Percentiles rank a stretch among this genome's conserved stretches.
phyloP scores from a whole-genome alignment of 225 moss, liverwort and hornwort species.

The Physcomitrium patens region DNA sequence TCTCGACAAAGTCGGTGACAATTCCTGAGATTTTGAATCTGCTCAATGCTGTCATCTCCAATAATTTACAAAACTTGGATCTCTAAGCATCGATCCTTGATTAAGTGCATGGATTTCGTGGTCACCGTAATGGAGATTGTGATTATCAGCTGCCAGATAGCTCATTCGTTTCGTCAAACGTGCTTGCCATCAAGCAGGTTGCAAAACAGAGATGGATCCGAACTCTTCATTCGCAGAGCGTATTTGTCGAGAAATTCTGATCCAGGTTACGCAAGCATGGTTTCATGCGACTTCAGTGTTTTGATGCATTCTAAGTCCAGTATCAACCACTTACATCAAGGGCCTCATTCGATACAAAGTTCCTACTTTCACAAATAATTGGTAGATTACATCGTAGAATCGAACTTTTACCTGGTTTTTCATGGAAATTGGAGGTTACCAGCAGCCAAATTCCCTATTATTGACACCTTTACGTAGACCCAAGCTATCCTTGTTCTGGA shows the following conservation, averaged over 20 bases:
- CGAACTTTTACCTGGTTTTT: not conserved
- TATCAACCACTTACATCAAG: not conserved
- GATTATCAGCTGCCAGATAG: not conserved
- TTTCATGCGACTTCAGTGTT: not conserved
- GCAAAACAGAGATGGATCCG: constrained; percentile 22
- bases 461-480: not conserved
- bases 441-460: not conserved
- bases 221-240: constrained; percentile 7
- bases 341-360: not conserved
- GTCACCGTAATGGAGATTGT: not conserved
- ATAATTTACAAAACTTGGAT: not conserved
- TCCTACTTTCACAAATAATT: not conserved
- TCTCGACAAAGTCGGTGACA: no score
- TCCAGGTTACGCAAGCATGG: not conserved
- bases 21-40: no score
- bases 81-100: not conserved
- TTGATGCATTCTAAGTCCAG: not conserved
- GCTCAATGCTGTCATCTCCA: no score
- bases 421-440: constrained; percentile 2
- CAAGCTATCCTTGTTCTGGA: not conserved
- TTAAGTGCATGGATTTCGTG: not conserved
- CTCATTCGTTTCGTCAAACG: not conserved
- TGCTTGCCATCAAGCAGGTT: not conserved
- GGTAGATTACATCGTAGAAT: constrained; percentile 1
- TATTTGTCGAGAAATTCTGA: not conserved